phyloP scores from a whole-genome alignment of 805 yeast species.

The Crinitomyces ghanaensis region DNA sequence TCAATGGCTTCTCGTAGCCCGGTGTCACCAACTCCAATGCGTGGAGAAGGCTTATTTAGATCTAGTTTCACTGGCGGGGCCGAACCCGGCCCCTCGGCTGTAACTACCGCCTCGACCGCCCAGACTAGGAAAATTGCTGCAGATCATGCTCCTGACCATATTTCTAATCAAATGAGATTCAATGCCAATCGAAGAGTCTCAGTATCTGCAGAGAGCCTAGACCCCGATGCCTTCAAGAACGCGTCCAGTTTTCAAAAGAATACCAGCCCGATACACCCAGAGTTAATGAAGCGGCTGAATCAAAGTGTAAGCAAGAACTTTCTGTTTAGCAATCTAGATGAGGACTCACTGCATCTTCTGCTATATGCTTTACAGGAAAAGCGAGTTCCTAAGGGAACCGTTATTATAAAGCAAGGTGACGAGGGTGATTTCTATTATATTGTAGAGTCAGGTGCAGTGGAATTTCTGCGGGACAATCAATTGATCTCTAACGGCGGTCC shows the following conservation, averaged over 20 bases:
- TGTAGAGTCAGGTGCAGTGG: conserved; percentile 75
- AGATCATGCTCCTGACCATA: conserved; percentile 5
- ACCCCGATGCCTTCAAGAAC: conserved; percentile 13
- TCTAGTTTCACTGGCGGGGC: conserved; percentile 1
- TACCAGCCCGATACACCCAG: too few relatives aligned
- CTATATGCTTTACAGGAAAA: conserved; percentile 77
- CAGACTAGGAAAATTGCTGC: too few relatives aligned
- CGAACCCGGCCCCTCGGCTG: not conserved
- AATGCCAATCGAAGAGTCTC: conserved; percentile 72
- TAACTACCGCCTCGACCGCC: conserved; percentile 1
- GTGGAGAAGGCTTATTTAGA: too few relatives aligned
- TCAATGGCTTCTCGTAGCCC: too few relatives aligned
- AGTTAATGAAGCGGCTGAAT: conserved; percentile 58
- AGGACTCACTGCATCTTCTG: conserved; percentile 63
- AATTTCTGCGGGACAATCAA: conserved; percentile 59
- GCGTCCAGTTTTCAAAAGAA: too few relatives aligned
- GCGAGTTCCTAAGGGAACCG: conserved; percentile 42
- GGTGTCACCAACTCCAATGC: too few relatives aligned
- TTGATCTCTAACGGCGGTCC: conserved; percentile 67
- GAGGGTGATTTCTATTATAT: conserved; percentile 90
- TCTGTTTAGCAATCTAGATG: conserved; percentile 72
- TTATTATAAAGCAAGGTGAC: conserved; percentile 80
- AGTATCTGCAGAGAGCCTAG: conserved; percentile 60
- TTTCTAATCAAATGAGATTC: conserved; percentile 47
- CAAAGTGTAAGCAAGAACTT: conserved; percentile 70